Evolutionary conservation across 352 stramenopile genomes (phyloP).

Genomic region (Globisporangium cylindrosporum): DNA sequence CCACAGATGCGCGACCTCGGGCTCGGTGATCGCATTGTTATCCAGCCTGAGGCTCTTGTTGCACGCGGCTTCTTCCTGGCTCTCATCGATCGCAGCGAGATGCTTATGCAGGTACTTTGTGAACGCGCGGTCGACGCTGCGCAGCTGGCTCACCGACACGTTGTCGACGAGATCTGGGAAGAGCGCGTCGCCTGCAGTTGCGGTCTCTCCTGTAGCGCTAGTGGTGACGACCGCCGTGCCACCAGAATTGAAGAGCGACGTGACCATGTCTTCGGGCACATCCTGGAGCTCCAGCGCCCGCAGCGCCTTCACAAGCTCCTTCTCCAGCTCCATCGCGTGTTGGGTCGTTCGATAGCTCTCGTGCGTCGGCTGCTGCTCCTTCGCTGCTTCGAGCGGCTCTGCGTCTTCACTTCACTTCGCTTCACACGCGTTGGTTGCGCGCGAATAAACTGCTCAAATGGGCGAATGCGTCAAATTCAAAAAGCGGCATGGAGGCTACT

Average conservation of each 20-base stretch:
- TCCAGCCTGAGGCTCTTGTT: slow-evolving; percentile 10
- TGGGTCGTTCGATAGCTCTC: background rate
- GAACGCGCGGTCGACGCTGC: slow-evolving; percentile 51
- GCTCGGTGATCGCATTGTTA: slow-evolving; percentile 8
- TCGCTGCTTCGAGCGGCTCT: background rate
- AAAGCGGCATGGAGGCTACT: background rate
- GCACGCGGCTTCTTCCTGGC: background rate
- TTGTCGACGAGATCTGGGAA: slow-evolving; percentile 31
- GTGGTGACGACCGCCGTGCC: slow-evolving; percentile 44
- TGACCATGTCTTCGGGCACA: slow-evolving; percentile 45
- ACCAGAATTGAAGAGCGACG: slow-evolving; percentile 64
- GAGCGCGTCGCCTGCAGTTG: slow-evolving; percentile 19
- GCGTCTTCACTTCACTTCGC: background rate
- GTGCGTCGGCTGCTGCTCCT: background rate
- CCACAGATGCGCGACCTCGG: slow-evolving; percentile 40
- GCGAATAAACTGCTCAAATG: background rate
- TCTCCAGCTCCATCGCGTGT: slow-evolving; percentile 37
- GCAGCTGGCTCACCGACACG: slow-evolving; percentile 41
- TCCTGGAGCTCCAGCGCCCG: slow-evolving; percentile 53
- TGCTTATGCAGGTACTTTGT: slow-evolving; percentile 49
- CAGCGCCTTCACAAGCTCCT: slow-evolving; percentile 59
- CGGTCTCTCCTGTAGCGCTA: slow-evolving; percentile 16
- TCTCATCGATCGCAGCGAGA: slow-evolving; percentile 17
- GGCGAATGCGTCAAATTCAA: background rate
- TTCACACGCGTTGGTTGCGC: background rate